Evolutionary conservation across 495 filamentous ascomycete genomes (phyloP).

Genomic region (Daldinia concentrica): DNA sequence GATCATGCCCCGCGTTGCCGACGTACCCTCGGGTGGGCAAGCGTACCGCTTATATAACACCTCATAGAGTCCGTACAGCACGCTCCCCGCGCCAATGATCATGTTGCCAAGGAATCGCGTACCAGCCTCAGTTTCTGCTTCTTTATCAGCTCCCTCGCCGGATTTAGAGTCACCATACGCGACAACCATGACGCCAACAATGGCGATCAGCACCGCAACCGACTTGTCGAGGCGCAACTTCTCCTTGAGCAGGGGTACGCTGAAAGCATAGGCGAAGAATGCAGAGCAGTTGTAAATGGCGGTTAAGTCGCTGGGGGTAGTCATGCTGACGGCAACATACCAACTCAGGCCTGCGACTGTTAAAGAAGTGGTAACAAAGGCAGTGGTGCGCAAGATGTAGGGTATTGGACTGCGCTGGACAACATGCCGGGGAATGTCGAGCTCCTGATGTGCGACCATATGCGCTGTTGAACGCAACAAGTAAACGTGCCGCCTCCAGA

Average conservation of each 20-base stretch:
- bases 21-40: conserved; percentile 89
- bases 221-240: conserved; percentile 81
- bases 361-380: conserved; percentile 82
- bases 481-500: conserved; percentile 84
- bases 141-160: conserved; percentile 56
- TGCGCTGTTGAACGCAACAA: conserved; percentile 80
- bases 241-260: conserved; percentile 87
- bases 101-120: conserved; percentile 82
- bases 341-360: conserved; percentile 93
- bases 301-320: conserved; percentile 89
- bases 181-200: conserved; percentile 87
- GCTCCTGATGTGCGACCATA: conserved; percentile 79
- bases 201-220: conserved; percentile 83
- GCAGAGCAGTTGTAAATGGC: conserved; percentile 99
- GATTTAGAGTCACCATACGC: conserved; percentile 79
- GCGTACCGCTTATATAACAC: conserved; percentile 92
- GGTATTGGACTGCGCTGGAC: conserved; percentile 60
- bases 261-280: conserved; percentile 98
- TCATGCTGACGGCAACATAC: conserved; percentile 95
- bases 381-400: conserved; percentile 81
- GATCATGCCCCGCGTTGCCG: conserved; percentile 81
- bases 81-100: conserved; percentile 90
- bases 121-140: conserved; percentile 54
- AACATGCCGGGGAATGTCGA: conserved; percentile 59
- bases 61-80: conserved; percentile 96